These are phyloP conservation scores for Sporobolus alterniflorus DNA, from an alignment of 202 grass and related monocot genomes.

Conservation along the genomic window DNA sequence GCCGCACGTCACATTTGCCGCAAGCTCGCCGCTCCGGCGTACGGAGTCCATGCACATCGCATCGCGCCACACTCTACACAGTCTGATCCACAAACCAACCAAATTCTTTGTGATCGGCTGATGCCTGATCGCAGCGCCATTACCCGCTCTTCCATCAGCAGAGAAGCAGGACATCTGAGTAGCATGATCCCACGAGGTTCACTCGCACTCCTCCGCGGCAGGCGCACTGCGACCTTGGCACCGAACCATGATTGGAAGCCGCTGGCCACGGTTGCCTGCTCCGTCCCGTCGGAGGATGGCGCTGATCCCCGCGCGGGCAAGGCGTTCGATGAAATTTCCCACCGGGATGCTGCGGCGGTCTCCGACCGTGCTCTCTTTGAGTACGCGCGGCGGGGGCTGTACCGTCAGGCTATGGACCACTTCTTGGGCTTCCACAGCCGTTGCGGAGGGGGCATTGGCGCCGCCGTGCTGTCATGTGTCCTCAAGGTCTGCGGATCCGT, in stretches of 20 bases:
- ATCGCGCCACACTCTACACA: too few relatives aligned
- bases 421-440: conserved; percentile 20
- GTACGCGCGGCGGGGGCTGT: not conserved
- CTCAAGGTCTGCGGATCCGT: conserved; percentile 36
- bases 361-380: conserved; percentile 9
- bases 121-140: not conserved
- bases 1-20: not conserved
- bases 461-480: conserved; percentile 12
- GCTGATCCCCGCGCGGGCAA: not conserved
- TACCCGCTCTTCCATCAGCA: not conserved
- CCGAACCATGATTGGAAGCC: not conserved
- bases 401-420: conserved; percentile 13
- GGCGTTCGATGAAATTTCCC: conserved; percentile 51
- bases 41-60: not conserved
- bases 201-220: not conserved
- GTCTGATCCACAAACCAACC: not conserved
- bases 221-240: not conserved
- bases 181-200: conserved; percentile 21
- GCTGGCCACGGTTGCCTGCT: not conserved
- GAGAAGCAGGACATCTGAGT: not conserved
- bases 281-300: too few relatives aligned
- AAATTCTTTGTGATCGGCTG: not conserved
- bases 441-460: not conserved
- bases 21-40: not conserved
- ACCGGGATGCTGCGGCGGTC: not conserved